phyloP scores from a whole-genome alignment of 2,329 filamentous ascomycete genomes.

The Zalaria obscura region DNA sequence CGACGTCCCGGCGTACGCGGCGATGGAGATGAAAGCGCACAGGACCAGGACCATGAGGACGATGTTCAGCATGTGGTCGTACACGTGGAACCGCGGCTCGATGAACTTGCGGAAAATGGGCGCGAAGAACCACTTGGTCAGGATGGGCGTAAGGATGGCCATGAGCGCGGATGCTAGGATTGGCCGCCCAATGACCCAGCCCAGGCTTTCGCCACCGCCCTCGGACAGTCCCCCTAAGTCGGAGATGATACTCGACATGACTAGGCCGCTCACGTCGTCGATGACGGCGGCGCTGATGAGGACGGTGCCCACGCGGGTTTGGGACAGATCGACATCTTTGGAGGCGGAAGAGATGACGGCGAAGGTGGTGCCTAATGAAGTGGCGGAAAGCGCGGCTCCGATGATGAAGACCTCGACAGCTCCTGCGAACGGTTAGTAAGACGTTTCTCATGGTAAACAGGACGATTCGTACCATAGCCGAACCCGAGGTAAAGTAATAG shows the following conservation, averaged over 20 bases:
- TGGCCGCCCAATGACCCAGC: slow-evolving; percentile 15
- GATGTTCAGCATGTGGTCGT: slow-evolving; percentile 14
- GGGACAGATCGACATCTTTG: slow-evolving; percentile 24
- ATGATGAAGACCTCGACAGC: slow-evolving; percentile 12
- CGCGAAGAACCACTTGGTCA: slow-evolving; percentile 23
- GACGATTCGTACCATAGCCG: slow-evolving; percentile 16
- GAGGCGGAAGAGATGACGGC: slow-evolving; percentile 19
- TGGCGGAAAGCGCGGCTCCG: slow-evolving; percentile 15
- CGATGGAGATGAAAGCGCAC: slow-evolving; percentile 15
- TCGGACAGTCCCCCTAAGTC: slow-evolving; percentile 10
- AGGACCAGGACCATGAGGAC: slow-evolving; percentile 16
- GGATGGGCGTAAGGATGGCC: slow-evolving; percentile 9
- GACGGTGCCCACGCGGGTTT: slow-evolving; percentile 29
- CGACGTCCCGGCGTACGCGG: slow-evolving; percentile 16
- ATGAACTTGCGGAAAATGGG: slow-evolving; percentile 11
- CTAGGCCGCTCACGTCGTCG: slow-evolving; percentile 31
- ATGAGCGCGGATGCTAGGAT: slow-evolving; percentile 13
- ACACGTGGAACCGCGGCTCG: slow-evolving; percentile 11
- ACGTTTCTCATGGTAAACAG: neutral
- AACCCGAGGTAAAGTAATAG: slow-evolving; percentile 29
- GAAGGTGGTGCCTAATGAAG: slow-evolving; percentile 19
- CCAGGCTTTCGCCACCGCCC: slow-evolving; percentile 7
- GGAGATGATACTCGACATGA: slow-evolving; percentile 23
- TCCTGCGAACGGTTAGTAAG: neutral
- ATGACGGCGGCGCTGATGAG: slow-evolving; percentile 33